Evolutionary conservation across 345 rosid species (phyloP).

Genomic region (Physaria fendleri): DNA sequence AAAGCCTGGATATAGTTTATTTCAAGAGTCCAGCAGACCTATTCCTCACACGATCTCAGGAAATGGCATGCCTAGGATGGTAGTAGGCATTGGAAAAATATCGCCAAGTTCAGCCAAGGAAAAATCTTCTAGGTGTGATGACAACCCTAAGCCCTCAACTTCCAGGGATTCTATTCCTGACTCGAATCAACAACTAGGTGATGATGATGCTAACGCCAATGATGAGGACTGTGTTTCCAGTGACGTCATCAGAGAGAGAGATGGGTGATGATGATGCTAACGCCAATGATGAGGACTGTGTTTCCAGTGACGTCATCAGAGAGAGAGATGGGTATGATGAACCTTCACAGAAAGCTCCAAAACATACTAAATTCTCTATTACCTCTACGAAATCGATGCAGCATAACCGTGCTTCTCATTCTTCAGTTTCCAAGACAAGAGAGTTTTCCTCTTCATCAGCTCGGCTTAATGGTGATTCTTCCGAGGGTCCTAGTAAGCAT

Average conservation of each 20-base stretch:
- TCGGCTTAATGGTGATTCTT: conserved; percentile 41
- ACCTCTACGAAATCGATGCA: conserved; percentile 37
- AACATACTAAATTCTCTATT: conserved; percentile 34
- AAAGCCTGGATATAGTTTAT: conserved; percentile 29
- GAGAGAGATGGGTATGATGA: conserved; percentile 40
- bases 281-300: conserved; percentile 36
- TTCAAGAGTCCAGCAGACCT: conserved; percentile 38
- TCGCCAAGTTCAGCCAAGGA: conserved; percentile 34
- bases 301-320: conserved; percentile 35
- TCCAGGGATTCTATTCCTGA: conserved; percentile 33
- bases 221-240: conserved; percentile 41
- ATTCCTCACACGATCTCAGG: conserved; percentile 29
- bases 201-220: conserved; percentile 25
- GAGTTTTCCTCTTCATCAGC: conserved; percentile 41
- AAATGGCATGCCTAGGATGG: conserved; percentile 36
- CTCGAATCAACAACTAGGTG: conserved; percentile 37
- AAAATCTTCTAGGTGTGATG: conserved; percentile 40
- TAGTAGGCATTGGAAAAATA: conserved; percentile 43
- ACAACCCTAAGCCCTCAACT: conserved; percentile 39
- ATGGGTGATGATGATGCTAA: conserved; percentile 26
- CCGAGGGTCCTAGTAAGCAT: conserved; percentile 42
- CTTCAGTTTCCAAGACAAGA: conserved; percentile 52
- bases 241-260: conserved; percentile 39
- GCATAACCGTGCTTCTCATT: conserved; percentile 48
- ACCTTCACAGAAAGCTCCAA: conserved; percentile 34